These are phyloP conservation scores for Sonneratia alba DNA, from an alignment of 345 rosid species.

Conservation along the genomic window DNA sequence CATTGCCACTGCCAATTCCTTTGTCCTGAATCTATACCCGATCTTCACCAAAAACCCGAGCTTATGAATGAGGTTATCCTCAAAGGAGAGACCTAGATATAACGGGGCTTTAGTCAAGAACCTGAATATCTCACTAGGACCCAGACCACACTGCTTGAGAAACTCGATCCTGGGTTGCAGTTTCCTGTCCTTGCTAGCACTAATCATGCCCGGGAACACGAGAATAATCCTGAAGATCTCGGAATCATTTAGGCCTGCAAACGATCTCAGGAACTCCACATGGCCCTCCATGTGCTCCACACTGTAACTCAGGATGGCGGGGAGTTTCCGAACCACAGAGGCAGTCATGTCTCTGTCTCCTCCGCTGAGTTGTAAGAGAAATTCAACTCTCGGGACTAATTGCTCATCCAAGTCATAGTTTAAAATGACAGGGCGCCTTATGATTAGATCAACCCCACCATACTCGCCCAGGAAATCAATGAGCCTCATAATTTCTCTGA, in stretches of 20 bases:
- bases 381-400: constrained; percentile 49
- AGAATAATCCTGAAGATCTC: constrained; percentile 58
- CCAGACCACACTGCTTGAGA: constrained; percentile 59
- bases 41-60: constrained; percentile 63
- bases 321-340: constrained; percentile 45
- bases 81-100: constrained; percentile 28
- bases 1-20: constrained; percentile 46
- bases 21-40: constrained; percentile 46
- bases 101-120: no score
- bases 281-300: constrained; percentile 47
- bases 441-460: constrained; percentile 50
- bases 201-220: constrained; percentile 53
- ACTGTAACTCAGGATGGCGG: constrained; percentile 50
- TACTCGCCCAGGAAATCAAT: constrained; percentile 43
- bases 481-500: constrained; percentile 49
- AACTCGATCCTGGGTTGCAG: constrained; percentile 52
- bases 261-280: constrained; percentile 46
- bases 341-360: constrained; percentile 51
- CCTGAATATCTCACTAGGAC: constrained; percentile 1
- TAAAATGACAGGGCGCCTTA: constrained; percentile 48
- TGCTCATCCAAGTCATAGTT: constrained; percentile 52
- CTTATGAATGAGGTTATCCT: constrained; percentile 43
- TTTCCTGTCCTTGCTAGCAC: constrained; percentile 62
- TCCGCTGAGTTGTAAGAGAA: constrained; percentile 52
- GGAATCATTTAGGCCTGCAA: constrained; percentile 45